phyloP scores from a whole-genome alignment of 129 eudicot genomes.

The Arctium lappa region DNA sequence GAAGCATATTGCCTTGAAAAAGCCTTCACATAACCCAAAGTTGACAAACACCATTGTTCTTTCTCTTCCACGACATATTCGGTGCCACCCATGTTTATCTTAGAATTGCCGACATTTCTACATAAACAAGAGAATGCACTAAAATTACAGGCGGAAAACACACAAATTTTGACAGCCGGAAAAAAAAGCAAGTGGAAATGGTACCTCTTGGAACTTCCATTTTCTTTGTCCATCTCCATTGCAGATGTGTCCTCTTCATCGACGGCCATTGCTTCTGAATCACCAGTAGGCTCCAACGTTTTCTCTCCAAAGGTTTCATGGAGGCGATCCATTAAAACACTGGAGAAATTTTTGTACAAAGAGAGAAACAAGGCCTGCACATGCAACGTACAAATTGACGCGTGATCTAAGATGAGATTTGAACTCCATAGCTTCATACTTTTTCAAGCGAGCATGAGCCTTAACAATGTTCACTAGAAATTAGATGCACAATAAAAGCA shows the following conservation, averaged over 20 bases:
- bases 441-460: neutral
- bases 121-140: neutral
- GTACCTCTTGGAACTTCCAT: constrained; percentile 57
- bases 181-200: neutral
- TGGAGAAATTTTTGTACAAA: constrained; percentile 63
- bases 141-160: neutral
- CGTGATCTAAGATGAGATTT: neutral
- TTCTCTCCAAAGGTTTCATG: constrained; percentile 55
- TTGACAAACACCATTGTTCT: constrained; percentile 90
- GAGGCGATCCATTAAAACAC: constrained; percentile 60
- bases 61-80: constrained; percentile 61
- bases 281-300: constrained; percentile 31
- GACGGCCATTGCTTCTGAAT: constrained; percentile 72
- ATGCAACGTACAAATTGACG: neutral
- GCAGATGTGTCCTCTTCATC: constrained; percentile 69
- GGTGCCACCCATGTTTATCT: constrained; percentile 14
- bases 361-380: constrained; percentile 69
- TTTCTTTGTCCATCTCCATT: constrained; percentile 83
- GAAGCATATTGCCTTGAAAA: constrained; percentile 94
- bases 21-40: constrained; percentile 90
- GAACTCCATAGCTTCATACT: neutral
- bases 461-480: neutral
- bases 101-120: constrained; percentile 4
- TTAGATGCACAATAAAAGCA: neutral
- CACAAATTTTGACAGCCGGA: neutral